Evolutionary conservation across 2,329 filamentous ascomycete species (phyloP), one percentile per base, ranked within the genome.

Genomic region (Boeremia exigua): DNA sequence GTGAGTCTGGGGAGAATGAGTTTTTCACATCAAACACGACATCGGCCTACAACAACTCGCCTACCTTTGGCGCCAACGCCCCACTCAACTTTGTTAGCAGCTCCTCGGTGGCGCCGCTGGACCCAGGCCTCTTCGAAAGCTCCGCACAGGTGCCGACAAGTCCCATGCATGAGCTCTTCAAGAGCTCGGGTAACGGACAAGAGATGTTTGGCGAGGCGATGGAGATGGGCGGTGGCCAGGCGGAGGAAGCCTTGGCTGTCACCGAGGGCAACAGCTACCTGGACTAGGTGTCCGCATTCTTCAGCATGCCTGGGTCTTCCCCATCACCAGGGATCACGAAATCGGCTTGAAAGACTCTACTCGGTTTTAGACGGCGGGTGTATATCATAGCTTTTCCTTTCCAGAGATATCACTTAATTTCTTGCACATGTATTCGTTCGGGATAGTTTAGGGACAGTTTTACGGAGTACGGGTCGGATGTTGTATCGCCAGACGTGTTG

Each of bases 151-250:
- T 59, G 11, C 65, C 69, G 1, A 67, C 72, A 2, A 74, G 69
- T 52, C 72, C 72, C 0, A 69, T 74, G 53, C 71, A 74, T 28
- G 70, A 75, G 47, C 61, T 70, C 1, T 76, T 76, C 61, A 74
- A 74, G 60, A 73, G 70, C 54, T 75, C 72, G 5, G 68, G 68
- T 30, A 74, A 68, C 47, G 70, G 67, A 11, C 67, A 73, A 32
- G 73, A 74, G 56, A 69, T 75, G 66, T 75, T 75, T 48, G 69
- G 70, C 25, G 72, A 75, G 36, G 60, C 70, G 28, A 71, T 74
- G 65, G 72, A 74, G 42, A 66, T 66, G 46, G 70, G 65, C 27
- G 72, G 71, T 23, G 70, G 73, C 33, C 73, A 76, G 48, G 73
- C 71, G 7, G 73, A 75, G 47, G 73, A 76, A 51, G 73, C 73